These are phyloP conservation scores for Chlorokybus atmophyticus DNA, from an alignment of 139 green algal species.

Conservation along the genomic window DNA sequence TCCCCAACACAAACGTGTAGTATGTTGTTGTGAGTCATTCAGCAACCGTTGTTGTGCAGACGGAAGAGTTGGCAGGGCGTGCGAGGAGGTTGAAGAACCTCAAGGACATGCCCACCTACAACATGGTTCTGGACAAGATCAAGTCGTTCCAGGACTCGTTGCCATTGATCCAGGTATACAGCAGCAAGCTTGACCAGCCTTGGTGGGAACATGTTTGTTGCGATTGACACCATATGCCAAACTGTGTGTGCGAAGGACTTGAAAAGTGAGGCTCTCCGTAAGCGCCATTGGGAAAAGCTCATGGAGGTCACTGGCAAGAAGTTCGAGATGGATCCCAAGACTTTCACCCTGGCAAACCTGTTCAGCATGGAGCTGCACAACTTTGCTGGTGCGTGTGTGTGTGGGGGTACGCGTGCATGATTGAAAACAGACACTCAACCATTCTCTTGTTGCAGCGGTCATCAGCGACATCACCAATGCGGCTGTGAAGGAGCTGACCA, in stretches of 20 bases:
- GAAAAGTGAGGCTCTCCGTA: slow-evolving; percentile 59
- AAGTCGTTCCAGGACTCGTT: slow-evolving; percentile 61
- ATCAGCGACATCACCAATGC: slow-evolving; percentile 54
- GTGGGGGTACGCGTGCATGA: too few relatives aligned
- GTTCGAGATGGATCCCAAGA: slow-evolving; percentile 63
- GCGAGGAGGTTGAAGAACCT: slow-evolving; percentile 49
- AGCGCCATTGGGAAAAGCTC: slow-evolving; percentile 62
- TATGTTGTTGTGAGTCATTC: too few relatives aligned
- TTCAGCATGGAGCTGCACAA: slow-evolving; percentile 65
- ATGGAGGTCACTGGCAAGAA: slow-evolving; percentile 59
- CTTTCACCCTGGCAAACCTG: slow-evolving; percentile 66
- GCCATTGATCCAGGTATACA: slow-evolving; percentile 52
- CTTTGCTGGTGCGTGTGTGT: slow-evolving; percentile 27
- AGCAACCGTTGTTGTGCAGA: slow-evolving; percentile 38
- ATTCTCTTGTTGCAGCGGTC: slow-evolving; percentile 26
- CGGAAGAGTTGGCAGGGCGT: slow-evolving; percentile 40
- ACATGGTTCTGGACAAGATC: slow-evolving; percentile 51
- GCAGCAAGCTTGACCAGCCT: too few relatives aligned
- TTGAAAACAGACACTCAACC: too few relatives aligned
- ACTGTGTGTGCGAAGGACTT: too few relatives aligned
- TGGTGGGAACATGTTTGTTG: too few relatives aligned
- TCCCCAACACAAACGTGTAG: too few relatives aligned
- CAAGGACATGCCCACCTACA: slow-evolving; percentile 47
- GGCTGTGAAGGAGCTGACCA: slow-evolving; percentile 72
- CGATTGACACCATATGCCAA: too few relatives aligned